Evolutionary conservation across 768 basidiomycete species (phyloP), one percentile per base, ranked within the genome.

Genomic region (Psilocybe cubensis): DNA sequence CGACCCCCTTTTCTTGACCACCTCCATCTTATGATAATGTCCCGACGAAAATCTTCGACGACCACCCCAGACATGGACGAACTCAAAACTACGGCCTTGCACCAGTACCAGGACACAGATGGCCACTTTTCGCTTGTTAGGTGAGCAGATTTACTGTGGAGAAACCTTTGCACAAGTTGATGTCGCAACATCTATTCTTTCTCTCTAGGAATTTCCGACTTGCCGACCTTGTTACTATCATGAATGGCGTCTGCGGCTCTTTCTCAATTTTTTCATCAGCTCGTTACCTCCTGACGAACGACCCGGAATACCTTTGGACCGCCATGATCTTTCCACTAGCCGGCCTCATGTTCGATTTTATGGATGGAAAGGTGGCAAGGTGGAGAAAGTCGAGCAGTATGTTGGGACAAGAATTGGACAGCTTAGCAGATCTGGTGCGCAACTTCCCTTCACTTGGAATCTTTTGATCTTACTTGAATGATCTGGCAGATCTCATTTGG

Each of bases 61-160:
- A 66, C 70, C 49, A 69, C 69, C 20, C 58, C 68, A 42, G 63
- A 73, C 54, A 56, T 68, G 38, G 64, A 33, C 18, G 63, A 71
- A 44, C 64, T 64, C 41, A 70, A 71, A 35, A 66, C 68, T 18
- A 69, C 83, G 45, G 83, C 80, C 50, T 77, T 96, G 45, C 89
- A 89, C 65, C 88, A 94, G 66, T 96, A 96, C 69, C 77, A 89
- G 63, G 88, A 95, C 61, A 89, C 91, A 21, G 89, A 95, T 57
- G 94, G 97, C 20, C 97, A 99, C 76, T 99, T 99, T 74, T 95
- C 94, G 20, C 86, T 99, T 53, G 97, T 98, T 73, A 88, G 96
- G 96, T 96, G 69, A 57, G 72, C 60, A 51, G 60, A 49, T 61
- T 51, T 54, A 59, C 23, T 53, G 27, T 43, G 28, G 28, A 33